Evolutionary conservation across 495 filamentous ascomycete species (phyloP).

Genomic region (Bryoglossum gracile): DNA sequence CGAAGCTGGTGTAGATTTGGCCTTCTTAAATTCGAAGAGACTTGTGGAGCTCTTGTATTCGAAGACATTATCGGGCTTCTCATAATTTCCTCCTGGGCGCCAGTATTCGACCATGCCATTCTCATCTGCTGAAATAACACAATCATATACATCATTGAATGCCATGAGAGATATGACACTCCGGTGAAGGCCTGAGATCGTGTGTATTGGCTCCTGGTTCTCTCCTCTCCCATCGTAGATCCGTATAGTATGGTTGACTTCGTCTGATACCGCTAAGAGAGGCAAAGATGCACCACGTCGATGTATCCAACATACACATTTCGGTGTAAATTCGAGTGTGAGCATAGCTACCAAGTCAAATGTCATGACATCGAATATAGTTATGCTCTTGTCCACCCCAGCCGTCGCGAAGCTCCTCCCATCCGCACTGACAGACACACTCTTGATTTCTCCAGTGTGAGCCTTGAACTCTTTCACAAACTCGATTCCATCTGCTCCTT

Average conservation of each 20-base stretch:
- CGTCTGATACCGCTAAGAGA: conserved; percentile 82
- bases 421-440: conserved; percentile 77
- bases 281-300: conserved; percentile 79
- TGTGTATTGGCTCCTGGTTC: conserved; percentile 59
- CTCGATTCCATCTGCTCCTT: conserved; percentile 80
- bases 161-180: conserved; percentile 73
- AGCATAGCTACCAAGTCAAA: conserved; percentile 86
- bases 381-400: conserved; percentile 79
- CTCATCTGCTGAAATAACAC: conserved; percentile 82
- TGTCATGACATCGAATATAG: conserved; percentile 93
- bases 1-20: conserved; percentile 79
- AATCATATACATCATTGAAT: conserved; percentile 84
- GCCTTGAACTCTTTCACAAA: conserved; percentile 97
- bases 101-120: conserved; percentile 97
- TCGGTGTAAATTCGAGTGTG: conserved; percentile 63
- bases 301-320: conserved; percentile 89
- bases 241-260: conserved; percentile 58
- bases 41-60: conserved; percentile 85
- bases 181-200: conserved; percentile 65
- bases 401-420: conserved; percentile 90
- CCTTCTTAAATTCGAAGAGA: conserved; percentile 94
- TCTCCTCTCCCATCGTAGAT: conserved; percentile 91
- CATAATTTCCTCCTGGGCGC: conserved; percentile 69
- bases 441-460: conserved; percentile 76
- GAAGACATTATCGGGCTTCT: conserved; percentile 90